These are phyloP conservation scores for Calamus simplicifolius DNA, from an alignment of 176 grass and related monocot species.

Conservation along the genomic window DNA sequence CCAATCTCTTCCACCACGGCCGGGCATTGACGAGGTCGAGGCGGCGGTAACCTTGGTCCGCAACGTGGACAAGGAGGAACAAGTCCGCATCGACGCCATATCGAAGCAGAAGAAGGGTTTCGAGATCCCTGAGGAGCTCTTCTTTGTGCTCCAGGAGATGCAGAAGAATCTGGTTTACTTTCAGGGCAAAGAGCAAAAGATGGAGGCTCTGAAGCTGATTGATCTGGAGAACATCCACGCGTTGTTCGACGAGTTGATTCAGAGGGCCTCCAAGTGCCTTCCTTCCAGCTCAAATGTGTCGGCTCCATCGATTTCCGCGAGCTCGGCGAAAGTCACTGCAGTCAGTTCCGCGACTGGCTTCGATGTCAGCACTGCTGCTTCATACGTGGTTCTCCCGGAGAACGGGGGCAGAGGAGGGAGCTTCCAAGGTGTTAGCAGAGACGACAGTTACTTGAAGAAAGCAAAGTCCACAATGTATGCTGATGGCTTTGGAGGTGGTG, in stretches of 20 bases:
- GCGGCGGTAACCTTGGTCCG: conserved; percentile 60
- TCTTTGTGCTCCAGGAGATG: conserved; percentile 87
- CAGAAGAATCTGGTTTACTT: conserved; percentile 63
- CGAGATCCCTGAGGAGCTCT: conserved; percentile 78
- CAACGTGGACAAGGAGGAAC: conserved; percentile 79
- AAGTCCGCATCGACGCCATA: conserved; percentile 52
- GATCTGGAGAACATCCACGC: conserved; percentile 66
- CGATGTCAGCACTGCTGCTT: conserved; percentile 1
- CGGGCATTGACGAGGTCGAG: conserved; percentile 69
- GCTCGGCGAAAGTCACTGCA: neutral
- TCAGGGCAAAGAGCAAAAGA: conserved; percentile 79
- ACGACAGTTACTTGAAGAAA: conserved; percentile 89
- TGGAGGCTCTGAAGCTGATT: conserved; percentile 65
- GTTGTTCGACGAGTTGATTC: conserved; percentile 72
- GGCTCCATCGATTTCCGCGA: conserved; percentile 25
- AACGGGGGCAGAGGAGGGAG: conserved; percentile 24
- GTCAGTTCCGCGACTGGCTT: conserved; percentile 12
- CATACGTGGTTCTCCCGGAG: conserved; percentile 21
- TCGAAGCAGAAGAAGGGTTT: conserved; percentile 35
- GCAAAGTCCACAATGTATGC: conserved; percentile 49
- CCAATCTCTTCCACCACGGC: conserved; percentile 58
- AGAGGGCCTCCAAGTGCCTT: conserved; percentile 62
- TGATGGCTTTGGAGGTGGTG: conserved; percentile 23
- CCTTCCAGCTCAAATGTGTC: conserved; percentile 50
- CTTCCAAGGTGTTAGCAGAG: conserved; percentile 51